These are phyloP conservation scores for Penicillium nucicola DNA, from an alignment of 495 filamentous ascomycete species.

Conservation along the genomic window DNA sequence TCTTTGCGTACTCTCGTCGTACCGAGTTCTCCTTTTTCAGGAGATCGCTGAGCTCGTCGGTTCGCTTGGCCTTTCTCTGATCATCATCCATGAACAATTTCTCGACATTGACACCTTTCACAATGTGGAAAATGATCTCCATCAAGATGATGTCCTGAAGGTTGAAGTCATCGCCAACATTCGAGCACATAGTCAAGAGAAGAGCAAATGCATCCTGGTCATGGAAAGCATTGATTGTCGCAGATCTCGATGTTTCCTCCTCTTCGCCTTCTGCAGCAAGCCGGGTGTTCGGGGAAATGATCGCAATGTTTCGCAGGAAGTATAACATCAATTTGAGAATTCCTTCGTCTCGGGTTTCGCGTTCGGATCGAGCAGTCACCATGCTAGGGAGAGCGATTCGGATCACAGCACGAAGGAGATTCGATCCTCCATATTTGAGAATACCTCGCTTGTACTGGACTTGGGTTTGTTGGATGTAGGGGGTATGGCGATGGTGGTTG, in stretches of 20 bases:
- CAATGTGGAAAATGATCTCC: conserved; percentile 85
- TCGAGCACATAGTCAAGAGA: conserved; percentile 80
- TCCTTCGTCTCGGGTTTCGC: conserved; percentile 78
- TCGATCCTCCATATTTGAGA: conserved; percentile 71
- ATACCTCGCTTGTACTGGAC: conserved; percentile 84
- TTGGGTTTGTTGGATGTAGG: conserved; percentile 84
- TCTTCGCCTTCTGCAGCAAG: conserved; percentile 69
- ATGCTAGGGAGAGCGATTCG: conserved; percentile 85
- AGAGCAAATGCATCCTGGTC: conserved; percentile 86
- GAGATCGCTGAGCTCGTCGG: conserved; percentile 69
- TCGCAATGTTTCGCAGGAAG: conserved; percentile 80
- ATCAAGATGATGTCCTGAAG: conserved; percentile 81
- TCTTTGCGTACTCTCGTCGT: conserved; percentile 71
- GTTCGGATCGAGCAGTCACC: conserved; percentile 70
- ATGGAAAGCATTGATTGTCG: conserved; percentile 82
- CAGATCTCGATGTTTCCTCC: conserved; percentile 82
- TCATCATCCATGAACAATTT: conserved; percentile 83
- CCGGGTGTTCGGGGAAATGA: conserved; percentile 68
- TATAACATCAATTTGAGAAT: conserved; percentile 91
- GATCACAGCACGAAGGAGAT: conserved; percentile 73
- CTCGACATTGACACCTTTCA: conserved; percentile 84
- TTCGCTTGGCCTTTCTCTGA: conserved; percentile 60
- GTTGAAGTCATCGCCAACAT: conserved; percentile 88
- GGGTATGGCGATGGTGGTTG: conserved; percentile 88
- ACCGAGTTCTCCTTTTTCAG: conserved; percentile 78